Conservation (phyloP, 257 asterid species). For the Solanum pimpinellifolium region DNA sequence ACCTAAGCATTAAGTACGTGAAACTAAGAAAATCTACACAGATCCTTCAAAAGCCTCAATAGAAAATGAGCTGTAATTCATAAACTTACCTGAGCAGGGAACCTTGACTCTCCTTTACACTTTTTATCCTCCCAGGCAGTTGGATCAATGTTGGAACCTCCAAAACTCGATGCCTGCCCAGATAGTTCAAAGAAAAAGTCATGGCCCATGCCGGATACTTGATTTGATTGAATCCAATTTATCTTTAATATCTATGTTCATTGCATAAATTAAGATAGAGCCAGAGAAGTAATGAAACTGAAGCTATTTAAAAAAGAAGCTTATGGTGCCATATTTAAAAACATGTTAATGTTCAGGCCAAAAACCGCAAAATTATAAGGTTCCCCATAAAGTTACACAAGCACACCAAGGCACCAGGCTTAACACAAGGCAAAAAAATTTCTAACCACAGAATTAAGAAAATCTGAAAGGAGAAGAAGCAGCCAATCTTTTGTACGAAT, state of each 20-base stretch:
- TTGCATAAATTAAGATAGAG: not conserved
- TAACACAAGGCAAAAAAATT: not conserved
- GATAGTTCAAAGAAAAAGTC: not conserved
- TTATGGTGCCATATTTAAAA: not conserved
- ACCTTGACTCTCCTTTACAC: constrained; percentile 95
- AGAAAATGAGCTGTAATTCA: not conserved
- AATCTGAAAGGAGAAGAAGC: not conserved
- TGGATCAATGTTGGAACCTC: constrained; percentile 96
- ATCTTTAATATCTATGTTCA: not conserved
- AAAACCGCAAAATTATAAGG: not conserved
- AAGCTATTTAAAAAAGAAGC: not conserved
- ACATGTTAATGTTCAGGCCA: not conserved
- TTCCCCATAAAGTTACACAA: not conserved
- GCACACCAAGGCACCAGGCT: not conserved
- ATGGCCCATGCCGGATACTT: not conserved
- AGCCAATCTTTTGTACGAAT: not conserved
- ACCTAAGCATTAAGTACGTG: constrained; percentile 33
- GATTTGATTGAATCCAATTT: not conserved
- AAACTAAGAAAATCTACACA: constrained; percentile 1
- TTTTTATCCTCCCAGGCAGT: constrained; percentile 99
- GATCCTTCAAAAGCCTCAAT: not conserved
- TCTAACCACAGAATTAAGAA: not conserved
- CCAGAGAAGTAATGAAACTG: not conserved
- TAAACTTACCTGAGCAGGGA: constrained; percentile 83
- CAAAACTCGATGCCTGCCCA: constrained; percentile 66